Evolutionary conservation across 2,329 filamentous ascomycete genomes (phyloP), one percentile per base, ranked within the genome.

Genomic region (Paecilomyces variotii): DNA sequence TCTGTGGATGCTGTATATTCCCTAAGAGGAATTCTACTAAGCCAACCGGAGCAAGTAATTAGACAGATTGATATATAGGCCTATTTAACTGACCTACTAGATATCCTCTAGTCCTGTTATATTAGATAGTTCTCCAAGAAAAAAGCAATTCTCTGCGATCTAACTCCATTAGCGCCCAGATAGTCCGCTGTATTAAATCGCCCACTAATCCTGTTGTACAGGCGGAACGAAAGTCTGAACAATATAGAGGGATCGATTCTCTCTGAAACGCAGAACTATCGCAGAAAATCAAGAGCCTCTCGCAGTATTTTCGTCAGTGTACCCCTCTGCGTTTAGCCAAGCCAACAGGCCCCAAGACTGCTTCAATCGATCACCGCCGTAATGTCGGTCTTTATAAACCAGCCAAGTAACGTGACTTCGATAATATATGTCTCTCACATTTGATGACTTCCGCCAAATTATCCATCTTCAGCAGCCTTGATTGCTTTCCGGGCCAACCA

Each of bases 401-500:
- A 32, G 30, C 12, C n/a, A 45, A 24, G 14, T 6, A 45, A 45
- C 2, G n/a, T 24, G n/a, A 19, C 39, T n/a, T 19, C 3, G 4
- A 45, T 19, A n/a, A 19, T 19, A 19, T 19, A 7, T 19, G 14
- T 14, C 9, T 19, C n/a, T 45, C 1, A 9, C 6, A 2, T 45
- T 19, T n/a, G 39, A 19, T 9, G 3, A 7, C 39, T 19, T 5
- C 19, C 9, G 28, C 32, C 27, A 32, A 54, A 54, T 39, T 60
- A 61, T 27, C 57, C 61, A 2, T 30, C 55, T 3, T 56, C 68
- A 2, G 62, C 50, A 27, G 67, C 53, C 27, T 60, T 67, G 24
- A 68, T 63, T 9, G 69, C 67, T 58, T 68, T 71, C 49, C 64
- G 61, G 7, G 69, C 66, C 61, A 71, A 60, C 57, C 80, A 69